Percentiles rank a stretch among this genome's conserved stretches.
These are phyloP conservation scores for Leccinum holopus DNA, from an alignment of 1,284 basidiomycete species.

Conservation along the genomic window DNA sequence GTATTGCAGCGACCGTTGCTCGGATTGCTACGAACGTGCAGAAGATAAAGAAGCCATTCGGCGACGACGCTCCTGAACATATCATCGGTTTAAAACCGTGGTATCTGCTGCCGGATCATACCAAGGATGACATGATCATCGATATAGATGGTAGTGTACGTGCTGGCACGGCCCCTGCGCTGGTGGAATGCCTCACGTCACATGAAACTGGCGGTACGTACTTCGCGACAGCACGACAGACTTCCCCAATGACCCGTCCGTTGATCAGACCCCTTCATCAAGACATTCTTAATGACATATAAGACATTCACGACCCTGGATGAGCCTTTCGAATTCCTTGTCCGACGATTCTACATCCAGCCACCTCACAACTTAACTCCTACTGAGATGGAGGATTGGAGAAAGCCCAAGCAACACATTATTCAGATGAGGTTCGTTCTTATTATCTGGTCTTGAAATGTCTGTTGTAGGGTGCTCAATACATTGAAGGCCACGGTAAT, in stretches of 20 bases:
- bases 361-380: constrained; percentile 70
- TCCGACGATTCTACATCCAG: constrained; percentile 37
- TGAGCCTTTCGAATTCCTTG: constrained; percentile 66
- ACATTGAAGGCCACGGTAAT: constrained; percentile 79
- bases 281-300: constrained; percentile 96
- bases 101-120: constrained; percentile 84
- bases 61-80: constrained; percentile 61
- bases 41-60: constrained; percentile 76
- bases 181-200: constrained; percentile 88
- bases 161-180: constrained; percentile 82
- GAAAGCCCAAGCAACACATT: constrained; percentile 83
- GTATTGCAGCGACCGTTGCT: constrained; percentile 21
- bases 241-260: constrained; percentile 2
- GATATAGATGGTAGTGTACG: constrained; percentile 82
- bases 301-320: constrained; percentile 77
- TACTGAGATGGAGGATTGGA: constrained; percentile 80
- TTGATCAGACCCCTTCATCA: constrained; percentile 75
- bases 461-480: constrained; percentile 67
- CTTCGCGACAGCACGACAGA: background rate
- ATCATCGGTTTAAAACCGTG: constrained; percentile 68
- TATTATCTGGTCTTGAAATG: constrained; percentile 6
- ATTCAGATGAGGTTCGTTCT: constrained; percentile 78
- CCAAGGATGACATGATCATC: constrained; percentile 78
- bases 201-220: constrained; percentile 79
- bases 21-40: constrained; percentile 42